Conservation (phyloP, 441 rosid genomes). For the Euphorbia corollata region DNA sequence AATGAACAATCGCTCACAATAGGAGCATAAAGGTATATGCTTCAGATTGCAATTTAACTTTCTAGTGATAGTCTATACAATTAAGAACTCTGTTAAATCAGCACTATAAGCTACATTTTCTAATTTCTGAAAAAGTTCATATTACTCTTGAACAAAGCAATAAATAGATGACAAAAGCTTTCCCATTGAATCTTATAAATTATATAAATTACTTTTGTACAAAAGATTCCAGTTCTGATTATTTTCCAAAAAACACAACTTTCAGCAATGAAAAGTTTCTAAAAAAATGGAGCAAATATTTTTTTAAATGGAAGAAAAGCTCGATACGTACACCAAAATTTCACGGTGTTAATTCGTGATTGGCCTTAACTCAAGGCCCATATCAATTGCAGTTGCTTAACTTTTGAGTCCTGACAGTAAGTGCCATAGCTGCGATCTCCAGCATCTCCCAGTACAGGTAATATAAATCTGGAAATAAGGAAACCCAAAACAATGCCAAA, state of each 20-base stretch:
- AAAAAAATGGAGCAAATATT: not conserved
- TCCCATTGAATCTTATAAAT: not conserved
- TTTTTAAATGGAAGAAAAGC: not conserved
- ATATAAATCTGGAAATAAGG: conserved; percentile 45
- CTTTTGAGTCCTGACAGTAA: conserved; percentile 15
- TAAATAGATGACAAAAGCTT: not conserved
- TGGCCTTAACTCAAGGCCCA: not conserved
- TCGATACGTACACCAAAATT: not conserved
- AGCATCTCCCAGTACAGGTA: conserved; percentile 96
- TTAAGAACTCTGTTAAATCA: too few relatives aligned
- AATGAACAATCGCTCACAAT: too few relatives aligned
- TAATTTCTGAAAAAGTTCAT: too few relatives aligned
- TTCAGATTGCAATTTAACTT: too few relatives aligned
- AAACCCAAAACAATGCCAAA: not conserved
- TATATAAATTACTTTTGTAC: not conserved
- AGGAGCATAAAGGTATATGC: too few relatives aligned
- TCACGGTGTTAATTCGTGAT: not conserved
- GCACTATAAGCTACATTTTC: too few relatives aligned
- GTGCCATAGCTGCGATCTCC: conserved; percentile 95
- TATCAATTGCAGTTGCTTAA: not conserved
- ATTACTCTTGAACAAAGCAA: not conserved
- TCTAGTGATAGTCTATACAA: too few relatives aligned
- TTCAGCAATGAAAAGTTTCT: not conserved
- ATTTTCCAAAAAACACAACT: not conserved
- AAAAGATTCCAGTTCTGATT: not conserved